Evolutionary conservation across 164 flowering plant species (phyloP).

Genomic region (Pachysandra terminalis): DNA sequence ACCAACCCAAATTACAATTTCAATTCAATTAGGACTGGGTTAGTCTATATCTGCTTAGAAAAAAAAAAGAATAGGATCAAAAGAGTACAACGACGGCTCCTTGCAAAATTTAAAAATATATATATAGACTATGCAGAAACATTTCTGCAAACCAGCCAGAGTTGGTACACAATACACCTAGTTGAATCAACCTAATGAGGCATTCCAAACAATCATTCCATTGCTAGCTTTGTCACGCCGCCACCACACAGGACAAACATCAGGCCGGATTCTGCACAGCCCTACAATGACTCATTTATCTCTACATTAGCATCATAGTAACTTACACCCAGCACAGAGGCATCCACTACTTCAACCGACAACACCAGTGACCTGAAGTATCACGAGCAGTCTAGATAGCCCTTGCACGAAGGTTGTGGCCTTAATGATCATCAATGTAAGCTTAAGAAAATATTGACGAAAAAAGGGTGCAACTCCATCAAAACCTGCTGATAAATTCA

Average conservation of each 20-base stretch:
- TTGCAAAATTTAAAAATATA: background rate
- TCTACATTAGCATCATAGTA: too few relatives aligned
- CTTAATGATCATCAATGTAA: conserved; percentile 8
- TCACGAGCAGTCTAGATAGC: conserved; percentile 35
- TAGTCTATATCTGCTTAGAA: too few relatives aligned
- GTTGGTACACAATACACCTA: background rate
- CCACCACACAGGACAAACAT: conserved; percentile 11
- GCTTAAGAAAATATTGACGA: conserved; percentile 8
- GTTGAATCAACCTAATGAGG: background rate
- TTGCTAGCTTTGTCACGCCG: background rate
- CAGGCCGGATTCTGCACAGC: conserved; percentile 11
- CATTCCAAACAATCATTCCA: background rate
- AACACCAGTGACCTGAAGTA: conserved; percentile 27
- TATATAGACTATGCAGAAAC: background rate
- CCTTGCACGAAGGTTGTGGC: conserved; percentile 13
- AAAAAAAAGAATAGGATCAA: background rate
- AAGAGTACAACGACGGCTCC: background rate
- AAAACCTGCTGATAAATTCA: conserved; percentile 14
- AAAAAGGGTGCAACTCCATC: conserved; percentile 11
- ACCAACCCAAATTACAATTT: too few relatives aligned
- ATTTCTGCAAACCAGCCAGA: background rate
- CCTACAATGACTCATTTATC: conserved; percentile 12
- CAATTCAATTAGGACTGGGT: too few relatives aligned
- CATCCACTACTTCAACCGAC: conserved; percentile 34
- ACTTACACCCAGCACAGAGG: conserved; percentile 15